A percentile compares a stretch with the other conserved stretches of the same genome.
These are phyloP conservation scores for Marasmius tenuissimus DNA, from an alignment of 1,284 basidiomycete species.

Conservation along the genomic window DNA sequence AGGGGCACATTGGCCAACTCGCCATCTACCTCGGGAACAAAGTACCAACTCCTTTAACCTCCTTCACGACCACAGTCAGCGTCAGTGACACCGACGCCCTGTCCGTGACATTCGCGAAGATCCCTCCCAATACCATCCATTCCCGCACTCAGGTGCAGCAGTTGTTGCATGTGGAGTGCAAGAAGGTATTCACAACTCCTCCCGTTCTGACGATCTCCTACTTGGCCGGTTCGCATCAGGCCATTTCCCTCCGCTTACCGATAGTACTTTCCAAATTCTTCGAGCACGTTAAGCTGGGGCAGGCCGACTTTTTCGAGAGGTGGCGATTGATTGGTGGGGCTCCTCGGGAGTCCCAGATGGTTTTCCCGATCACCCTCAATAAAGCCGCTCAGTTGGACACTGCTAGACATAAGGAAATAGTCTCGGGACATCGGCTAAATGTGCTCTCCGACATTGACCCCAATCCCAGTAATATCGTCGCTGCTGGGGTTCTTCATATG, in stretches of 20 bases:
- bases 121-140: conserved; percentile 78
- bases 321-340: conserved; percentile 98
- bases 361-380: conserved; percentile 81
- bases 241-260: conserved; percentile 83
- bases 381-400: conserved; percentile 73
- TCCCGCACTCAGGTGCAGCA: conserved; percentile 91
- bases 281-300: conserved; percentile 85
- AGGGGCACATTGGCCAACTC: conserved; percentile 88
- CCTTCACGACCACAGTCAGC: conserved; percentile 85
- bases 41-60: conserved; percentile 80
- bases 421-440: conserved; percentile 77
- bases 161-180: conserved; percentile 92
- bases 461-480: conserved; percentile 87
- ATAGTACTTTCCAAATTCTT: conserved; percentile 91
- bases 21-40: conserved; percentile 98
- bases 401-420: conserved; percentile 69
- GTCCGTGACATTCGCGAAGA: conserved; percentile 84
- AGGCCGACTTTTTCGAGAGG: conserved; percentile 92
- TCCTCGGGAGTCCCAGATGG: conserved; percentile 86
- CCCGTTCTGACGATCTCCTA: conserved; percentile 91
- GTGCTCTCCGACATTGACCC: conserved; percentile 82
- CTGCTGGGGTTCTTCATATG: conserved; percentile 91
- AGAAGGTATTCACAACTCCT: conserved; percentile 75
- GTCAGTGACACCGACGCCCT: conserved; percentile 75
- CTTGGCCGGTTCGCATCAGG: conserved; percentile 89